Percentiles rank a stretch among this genome's conserved stretches.
Conservation (phyloP, 176 grass and related monocot genomes). For the Oryza rufipogon region DNA sequence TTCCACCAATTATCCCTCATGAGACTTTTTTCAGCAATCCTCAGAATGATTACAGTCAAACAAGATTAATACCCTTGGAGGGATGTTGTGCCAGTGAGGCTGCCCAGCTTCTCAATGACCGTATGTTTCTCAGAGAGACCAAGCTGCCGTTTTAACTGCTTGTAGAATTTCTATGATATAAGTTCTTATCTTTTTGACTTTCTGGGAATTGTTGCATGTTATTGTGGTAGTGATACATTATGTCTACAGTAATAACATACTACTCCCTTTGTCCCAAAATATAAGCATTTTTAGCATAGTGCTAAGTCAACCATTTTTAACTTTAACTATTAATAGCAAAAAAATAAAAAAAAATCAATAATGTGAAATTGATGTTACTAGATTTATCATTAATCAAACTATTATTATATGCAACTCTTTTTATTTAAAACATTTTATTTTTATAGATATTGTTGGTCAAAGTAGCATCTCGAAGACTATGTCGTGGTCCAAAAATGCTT, state of each 20-base stretch:
- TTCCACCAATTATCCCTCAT: conserved; percentile 59
- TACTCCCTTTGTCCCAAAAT: too few relatives aligned
- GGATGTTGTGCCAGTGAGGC: conserved; percentile 71
- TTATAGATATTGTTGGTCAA: too few relatives aligned
- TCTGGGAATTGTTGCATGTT: neutral
- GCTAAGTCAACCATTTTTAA: too few relatives aligned
- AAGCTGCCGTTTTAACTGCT: neutral
- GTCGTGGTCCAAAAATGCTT: too few relatives aligned
- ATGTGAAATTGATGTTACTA: too few relatives aligned
- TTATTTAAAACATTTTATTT: too few relatives aligned
- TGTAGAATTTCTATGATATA: conserved; percentile 14
- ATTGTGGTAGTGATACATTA: conserved; percentile 1
- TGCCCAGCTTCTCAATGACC: conserved; percentile 57
- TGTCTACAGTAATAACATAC: neutral
- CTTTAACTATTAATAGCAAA: too few relatives aligned
- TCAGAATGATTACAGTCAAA: conserved; percentile 53
- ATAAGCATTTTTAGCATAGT: too few relatives aligned
- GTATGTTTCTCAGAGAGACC: conserved; percentile 48
- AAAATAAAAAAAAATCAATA: too few relatives aligned
- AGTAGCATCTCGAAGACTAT: too few relatives aligned
- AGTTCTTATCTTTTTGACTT: conserved; percentile 26
- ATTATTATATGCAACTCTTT: too few relatives aligned
- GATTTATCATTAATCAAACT: too few relatives aligned
- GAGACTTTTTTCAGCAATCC: conserved; percentile 52
- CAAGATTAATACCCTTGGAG: conserved; percentile 63